phyloP scores from a whole-genome alignment of 106 monocot species.

The Platanthera guangdongensis region DNA sequence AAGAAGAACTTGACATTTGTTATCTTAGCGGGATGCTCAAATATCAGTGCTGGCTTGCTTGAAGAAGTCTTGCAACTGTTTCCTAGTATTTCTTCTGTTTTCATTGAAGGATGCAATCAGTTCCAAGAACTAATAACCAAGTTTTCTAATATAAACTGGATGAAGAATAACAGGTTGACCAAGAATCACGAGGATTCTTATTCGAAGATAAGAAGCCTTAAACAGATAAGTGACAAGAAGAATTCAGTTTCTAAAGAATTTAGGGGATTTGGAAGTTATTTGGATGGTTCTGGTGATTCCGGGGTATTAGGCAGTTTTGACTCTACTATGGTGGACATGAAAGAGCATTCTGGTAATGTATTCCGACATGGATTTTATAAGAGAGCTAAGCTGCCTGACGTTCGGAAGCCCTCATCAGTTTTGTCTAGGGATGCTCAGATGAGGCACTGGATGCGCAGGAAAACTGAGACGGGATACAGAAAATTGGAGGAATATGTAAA shows the following conservation, averaged over 20 bases:
- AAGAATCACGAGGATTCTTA: conserved; percentile 46
- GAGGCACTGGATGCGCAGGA: conserved; percentile 74
- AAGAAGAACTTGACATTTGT: conserved; percentile 59
- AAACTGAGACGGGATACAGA: conserved; percentile 66
- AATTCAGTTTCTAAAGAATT: conserved; percentile 22
- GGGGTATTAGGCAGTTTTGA: conserved; percentile 19
- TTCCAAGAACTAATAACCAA: conserved; percentile 51
- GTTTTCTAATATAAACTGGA: conserved; percentile 69
- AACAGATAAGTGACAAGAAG: conserved; percentile 51
- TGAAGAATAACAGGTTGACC: conserved; percentile 12
- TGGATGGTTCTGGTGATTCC: conserved; percentile 27
- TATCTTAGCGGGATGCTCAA: conserved; percentile 57
- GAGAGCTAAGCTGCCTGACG: conserved; percentile 65
- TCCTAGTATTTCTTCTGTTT: conserved; percentile 48
- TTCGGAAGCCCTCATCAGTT: conserved; percentile 57
- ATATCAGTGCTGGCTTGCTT: conserved; percentile 54
- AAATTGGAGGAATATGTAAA: conserved; percentile 77
- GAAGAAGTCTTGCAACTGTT: conserved; percentile 58
- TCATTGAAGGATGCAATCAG: conserved; percentile 79
- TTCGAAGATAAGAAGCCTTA: conserved; percentile 64
- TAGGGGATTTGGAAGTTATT: conserved; percentile 22
- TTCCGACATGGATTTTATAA: conserved; percentile 82
- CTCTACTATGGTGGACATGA: conserved; percentile 19
- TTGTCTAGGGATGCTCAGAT: conserved; percentile 81
- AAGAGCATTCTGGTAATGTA: conserved; percentile 26